phyloP scores from a whole-genome alignment of 1,139 yeast species.

The Geotrichum carabidarum region DNA sequence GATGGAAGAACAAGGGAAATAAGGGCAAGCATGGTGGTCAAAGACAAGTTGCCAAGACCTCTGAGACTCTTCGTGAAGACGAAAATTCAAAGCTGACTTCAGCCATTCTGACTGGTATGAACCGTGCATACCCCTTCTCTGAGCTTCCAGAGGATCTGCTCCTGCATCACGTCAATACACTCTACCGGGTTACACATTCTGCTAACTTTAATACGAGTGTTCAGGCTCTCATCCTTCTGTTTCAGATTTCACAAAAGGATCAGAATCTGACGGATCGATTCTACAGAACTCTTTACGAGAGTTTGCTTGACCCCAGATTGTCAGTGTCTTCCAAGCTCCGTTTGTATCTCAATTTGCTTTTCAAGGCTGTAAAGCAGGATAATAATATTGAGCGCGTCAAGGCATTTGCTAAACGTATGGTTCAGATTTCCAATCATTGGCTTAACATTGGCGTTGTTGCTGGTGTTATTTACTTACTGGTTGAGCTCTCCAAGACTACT shows the following conservation, averaged over 20 bases:
- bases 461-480: constrained; percentile 78
- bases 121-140: constrained; percentile 94
- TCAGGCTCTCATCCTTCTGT: constrained; percentile 81
- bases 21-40: constrained; percentile 71
- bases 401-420: constrained; percentile 87
- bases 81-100: constrained; percentile 80
- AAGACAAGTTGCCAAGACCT: constrained; percentile 59
- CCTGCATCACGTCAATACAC: constrained; percentile 71
- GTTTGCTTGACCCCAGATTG: constrained; percentile 78
- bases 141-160: constrained; percentile 67
- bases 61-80: constrained; percentile 71
- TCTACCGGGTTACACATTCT: constrained; percentile 87
- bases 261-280: constrained; percentile 56
- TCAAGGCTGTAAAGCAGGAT: constrained; percentile 77
- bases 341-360: constrained; percentile 77
- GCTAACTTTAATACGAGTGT: constrained; percentile 91
- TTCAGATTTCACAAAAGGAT: constrained; percentile 52
- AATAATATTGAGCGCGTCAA: constrained; percentile 58
- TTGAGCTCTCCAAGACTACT: constrained; percentile 54
- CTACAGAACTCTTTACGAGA: constrained; percentile 84
- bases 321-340: constrained; percentile 74
- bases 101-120: constrained; percentile 89
- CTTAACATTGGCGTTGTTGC: constrained; percentile 79
- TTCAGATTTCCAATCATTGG: constrained; percentile 84
- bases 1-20: constrained; percentile 42